Conservation (phyloP, 148 eudicot genomes). For the Chenopodium berlandieri region DNA sequence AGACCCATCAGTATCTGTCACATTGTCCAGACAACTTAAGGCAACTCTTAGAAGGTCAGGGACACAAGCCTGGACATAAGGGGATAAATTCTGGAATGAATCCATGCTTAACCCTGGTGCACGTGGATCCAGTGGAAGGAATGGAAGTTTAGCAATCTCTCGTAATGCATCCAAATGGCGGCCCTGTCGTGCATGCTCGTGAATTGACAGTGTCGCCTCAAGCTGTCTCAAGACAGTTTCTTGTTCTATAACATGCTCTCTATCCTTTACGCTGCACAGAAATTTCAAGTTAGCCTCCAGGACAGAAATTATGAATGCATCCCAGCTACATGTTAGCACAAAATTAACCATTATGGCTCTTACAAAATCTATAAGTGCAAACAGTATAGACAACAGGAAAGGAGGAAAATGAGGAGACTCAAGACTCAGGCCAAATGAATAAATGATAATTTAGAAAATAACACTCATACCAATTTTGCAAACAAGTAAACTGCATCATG, state of each 20-base stretch:
- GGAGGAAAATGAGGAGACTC: background rate
- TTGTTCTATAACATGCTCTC: constrained; percentile 74
- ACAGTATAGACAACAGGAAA: background rate
- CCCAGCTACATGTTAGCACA: background rate
- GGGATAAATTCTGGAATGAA: constrained; percentile 59
- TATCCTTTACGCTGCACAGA: constrained; percentile 65
- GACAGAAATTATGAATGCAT: background rate
- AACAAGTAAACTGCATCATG: background rate
- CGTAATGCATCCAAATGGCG: constrained; percentile 69
- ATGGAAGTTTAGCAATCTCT: constrained; percentile 77
- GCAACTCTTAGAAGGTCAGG: constrained; percentile 90
- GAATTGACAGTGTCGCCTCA: constrained; percentile 79
- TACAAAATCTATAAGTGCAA: background rate
- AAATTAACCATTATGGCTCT: background rate
- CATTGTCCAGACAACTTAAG: constrained; percentile 75
- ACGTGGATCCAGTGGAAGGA: constrained; percentile 89
- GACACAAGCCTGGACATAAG: constrained; percentile 84
- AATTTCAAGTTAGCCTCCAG: constrained; percentile 13
- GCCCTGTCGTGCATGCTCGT: constrained; percentile 57
- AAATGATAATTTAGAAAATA: background rate
- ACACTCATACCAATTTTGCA: background rate
- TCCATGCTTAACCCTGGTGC: constrained; percentile 53
- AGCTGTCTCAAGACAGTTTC: constrained; percentile 85
- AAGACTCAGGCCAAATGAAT: background rate
- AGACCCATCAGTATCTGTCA: constrained; percentile 84